Evolutionary conservation across 441 rosid genomes (phyloP), one percentile per base, ranked within the genome.

Genomic region (Mallotus japonicus): DNA sequence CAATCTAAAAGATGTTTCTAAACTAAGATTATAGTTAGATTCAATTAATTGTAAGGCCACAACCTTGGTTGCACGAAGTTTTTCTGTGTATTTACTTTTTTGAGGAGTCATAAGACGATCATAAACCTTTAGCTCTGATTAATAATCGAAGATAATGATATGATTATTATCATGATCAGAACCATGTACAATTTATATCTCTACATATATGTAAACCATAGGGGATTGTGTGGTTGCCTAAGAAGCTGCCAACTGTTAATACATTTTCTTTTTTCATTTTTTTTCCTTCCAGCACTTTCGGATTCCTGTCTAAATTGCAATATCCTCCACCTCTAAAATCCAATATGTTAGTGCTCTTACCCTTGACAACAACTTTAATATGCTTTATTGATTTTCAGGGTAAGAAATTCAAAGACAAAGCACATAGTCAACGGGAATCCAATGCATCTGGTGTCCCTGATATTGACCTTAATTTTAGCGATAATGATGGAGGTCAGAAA

Each of bases 361-460:
- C 0, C 24, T 16, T 5, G 42, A 20, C 34, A 9, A 53, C 56
- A 24, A 4, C 15, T 34, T 60, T 24, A 50, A 49, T 47, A 2
- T 59, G 15, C 6, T 72, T 17, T 63, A 34, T 42, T 67, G 64
- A 54, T 73, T 76, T 78, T 79, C 82, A 96, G 99, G 99, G 97
- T 74, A 94, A 94, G 84, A 96, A 96, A 78, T 96, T 96, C 73
- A 96, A 94, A 84, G 98, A 92, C 81, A 96, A 92, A 82, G 72
- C 86, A 65, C 87, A 87, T 34, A 80, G 80, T 81, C 96, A 89
- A 67, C 82, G 72, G 28, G 97, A 87, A 47, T 79, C 86, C 42
- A 84, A 73, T 71, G 85, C 65, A 79, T 58, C 83, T 49, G 70
- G 74, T 42, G 85, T 85, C 76, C 92, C 87, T 37, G 98, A 92